phyloP scores from a whole-genome alignment of 495 filamentous ascomycete species.

The Niebla homalea region DNA sequence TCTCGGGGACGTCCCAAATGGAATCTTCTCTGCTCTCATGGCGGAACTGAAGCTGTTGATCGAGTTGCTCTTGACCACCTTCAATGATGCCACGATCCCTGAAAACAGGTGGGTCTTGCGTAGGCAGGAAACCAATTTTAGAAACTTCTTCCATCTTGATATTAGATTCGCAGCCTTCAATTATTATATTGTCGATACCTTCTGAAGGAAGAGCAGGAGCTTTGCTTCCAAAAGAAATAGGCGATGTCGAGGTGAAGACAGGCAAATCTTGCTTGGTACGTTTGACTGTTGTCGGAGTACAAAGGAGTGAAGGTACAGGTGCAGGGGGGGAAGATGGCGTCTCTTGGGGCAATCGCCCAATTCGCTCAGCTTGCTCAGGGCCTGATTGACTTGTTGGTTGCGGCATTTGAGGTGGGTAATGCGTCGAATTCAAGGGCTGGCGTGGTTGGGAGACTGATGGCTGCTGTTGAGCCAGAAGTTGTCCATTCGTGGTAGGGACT shows the following conservation, averaged over 20 bases:
- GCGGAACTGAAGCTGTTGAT: no score
- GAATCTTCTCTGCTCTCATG: not conserved
- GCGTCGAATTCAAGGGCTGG: not conserved
- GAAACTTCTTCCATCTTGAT: no score
- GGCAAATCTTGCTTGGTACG: constrained; percentile 34
- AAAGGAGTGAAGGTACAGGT: constrained; percentile 10
- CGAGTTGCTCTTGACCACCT: no score
- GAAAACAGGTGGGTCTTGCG: no score
- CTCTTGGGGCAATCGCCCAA: constrained; percentile 10
- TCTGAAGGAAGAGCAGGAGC: not conserved
- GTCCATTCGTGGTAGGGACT: not conserved
- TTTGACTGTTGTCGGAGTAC: constrained; percentile 18
- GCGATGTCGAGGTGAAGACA: constrained; percentile 35
- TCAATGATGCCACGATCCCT: no score
- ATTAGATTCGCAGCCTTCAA: not conserved
- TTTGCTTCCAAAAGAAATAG: constrained; percentile 34
- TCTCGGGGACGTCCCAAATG: constrained; percentile 18
- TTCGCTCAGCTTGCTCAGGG: constrained; percentile 4
- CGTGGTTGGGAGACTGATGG: no score
- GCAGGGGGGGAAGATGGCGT: constrained; percentile 9
- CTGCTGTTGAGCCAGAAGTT: not conserved
- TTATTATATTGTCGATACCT: not conserved
- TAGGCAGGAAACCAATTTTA: no score
- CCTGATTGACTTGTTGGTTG: no score
- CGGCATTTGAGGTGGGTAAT: no score